phyloP scores from a whole-genome alignment of 208 protist genomes.

The Crithidia expoeki region DNA sequence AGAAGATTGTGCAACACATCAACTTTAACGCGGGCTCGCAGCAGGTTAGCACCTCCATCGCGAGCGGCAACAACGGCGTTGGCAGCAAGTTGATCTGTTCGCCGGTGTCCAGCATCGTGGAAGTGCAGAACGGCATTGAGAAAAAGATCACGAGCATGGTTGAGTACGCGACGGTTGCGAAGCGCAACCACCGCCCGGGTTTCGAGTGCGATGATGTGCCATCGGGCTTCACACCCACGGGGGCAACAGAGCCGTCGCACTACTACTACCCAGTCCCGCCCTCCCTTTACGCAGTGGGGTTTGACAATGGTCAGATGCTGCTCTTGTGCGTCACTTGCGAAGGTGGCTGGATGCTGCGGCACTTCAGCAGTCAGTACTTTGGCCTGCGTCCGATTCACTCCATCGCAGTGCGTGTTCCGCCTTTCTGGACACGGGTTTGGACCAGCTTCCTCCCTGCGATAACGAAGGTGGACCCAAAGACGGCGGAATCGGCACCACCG shows the following conservation, averaged over 20 bases:
- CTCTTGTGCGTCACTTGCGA: conserved; percentile 62
- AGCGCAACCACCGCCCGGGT: conserved; percentile 29
- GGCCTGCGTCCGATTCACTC: conserved; percentile 49
- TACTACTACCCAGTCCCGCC: conserved; percentile 48
- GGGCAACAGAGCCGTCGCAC: conserved; percentile 17
- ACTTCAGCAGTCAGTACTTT: conserved; percentile 49
- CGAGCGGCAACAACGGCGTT: conserved; percentile 18
- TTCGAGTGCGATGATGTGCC: conserved; percentile 24
- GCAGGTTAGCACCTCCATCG: conserved; percentile 26
- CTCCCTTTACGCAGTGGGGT: conserved; percentile 80
- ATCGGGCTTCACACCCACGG: background rate
- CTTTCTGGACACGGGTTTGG: conserved; percentile 78
- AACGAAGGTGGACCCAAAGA: background rate
- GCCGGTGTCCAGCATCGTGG: conserved; percentile 73
- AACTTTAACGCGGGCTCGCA: conserved; percentile 56
- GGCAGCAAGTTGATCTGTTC: conserved; percentile 59
- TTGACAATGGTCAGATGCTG: conserved; percentile 80
- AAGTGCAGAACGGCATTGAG: conserved; percentile 78
- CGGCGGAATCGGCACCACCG: background rate
- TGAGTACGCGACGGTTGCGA: conserved; percentile 49
- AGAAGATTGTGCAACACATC: conserved; percentile 70
- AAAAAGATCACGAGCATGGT: conserved; percentile 51
- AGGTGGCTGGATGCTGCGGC: conserved; percentile 64
- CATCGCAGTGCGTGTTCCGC: conserved; percentile 61
- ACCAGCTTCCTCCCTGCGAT: conserved; percentile 30